phyloP scores from a whole-genome alignment of 352 stramenopile species.

The Pythium rishiriense region DNA sequence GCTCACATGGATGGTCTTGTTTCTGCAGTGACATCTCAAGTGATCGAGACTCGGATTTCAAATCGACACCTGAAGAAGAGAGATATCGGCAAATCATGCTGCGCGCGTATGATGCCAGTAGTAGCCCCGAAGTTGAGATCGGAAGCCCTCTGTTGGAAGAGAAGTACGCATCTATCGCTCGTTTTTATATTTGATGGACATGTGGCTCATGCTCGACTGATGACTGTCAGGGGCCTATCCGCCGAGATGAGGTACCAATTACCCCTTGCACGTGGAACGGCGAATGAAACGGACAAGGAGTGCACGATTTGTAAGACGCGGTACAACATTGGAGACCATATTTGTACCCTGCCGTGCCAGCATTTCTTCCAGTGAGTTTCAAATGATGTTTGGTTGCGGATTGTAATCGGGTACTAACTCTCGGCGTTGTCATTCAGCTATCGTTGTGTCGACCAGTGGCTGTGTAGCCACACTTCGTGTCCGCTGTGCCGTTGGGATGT shows the following conservation, averaged over 20 bases:
- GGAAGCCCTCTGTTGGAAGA: constrained; percentile 78
- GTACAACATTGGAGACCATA: constrained; percentile 85
- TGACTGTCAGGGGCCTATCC: constrained; percentile 48
- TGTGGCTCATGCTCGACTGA: neutral
- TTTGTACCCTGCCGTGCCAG: constrained; percentile 79
- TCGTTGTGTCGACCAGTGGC: constrained; percentile 82
- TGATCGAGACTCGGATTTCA: constrained; percentile 45
- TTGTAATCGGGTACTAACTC: constrained; percentile 5
- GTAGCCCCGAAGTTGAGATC: constrained; percentile 67
- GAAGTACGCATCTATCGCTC: constrained; percentile 40
- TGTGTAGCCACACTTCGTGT: constrained; percentile 87
- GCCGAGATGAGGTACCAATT: constrained; percentile 83
- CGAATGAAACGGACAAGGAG: constrained; percentile 82
- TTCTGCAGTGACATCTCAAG: constrained; percentile 32
- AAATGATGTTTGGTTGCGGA: neutral
- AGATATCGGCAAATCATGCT: constrained; percentile 59
- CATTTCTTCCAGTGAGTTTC: constrained; percentile 85
- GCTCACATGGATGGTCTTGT: neutral
- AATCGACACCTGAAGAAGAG: constrained; percentile 61
- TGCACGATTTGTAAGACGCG: constrained; percentile 84
- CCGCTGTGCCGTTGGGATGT: constrained; percentile 82
- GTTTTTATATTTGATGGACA: neutral
- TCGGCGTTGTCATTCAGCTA: constrained; percentile 35
- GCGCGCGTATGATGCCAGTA: constrained; percentile 54
- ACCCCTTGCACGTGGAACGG: constrained; percentile 71